These are phyloP conservation scores for Claviceps pusilla DNA, from an alignment of 2,329 filamentous ascomycete species.

Conservation along the genomic window DNA sequence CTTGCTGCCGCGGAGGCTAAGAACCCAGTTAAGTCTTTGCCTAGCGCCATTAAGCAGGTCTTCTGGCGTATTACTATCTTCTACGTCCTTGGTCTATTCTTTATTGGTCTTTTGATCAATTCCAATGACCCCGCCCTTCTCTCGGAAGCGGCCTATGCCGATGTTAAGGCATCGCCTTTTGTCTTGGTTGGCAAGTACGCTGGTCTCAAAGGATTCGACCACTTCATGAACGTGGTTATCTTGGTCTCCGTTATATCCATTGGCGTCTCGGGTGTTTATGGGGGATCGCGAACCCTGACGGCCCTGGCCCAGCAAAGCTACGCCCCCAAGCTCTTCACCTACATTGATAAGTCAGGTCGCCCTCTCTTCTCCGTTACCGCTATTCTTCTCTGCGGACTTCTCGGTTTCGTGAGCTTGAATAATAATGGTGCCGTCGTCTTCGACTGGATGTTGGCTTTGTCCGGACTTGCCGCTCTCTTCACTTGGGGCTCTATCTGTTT, in stretches of 20 bases:
- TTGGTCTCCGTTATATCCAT: constrained; percentile 44
- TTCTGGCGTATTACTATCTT: constrained; percentile 44
- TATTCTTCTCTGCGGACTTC: constrained; percentile 33
- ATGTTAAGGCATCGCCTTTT: constrained; percentile 33
- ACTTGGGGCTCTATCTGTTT: constrained; percentile 51
- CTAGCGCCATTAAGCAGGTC: constrained; percentile 70
- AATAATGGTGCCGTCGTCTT: constrained; percentile 36
- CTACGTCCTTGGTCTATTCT: constrained; percentile 37
- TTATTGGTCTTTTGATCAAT: constrained; percentile 34
- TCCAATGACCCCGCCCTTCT: constrained; percentile 31
- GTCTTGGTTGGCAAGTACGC: constrained; percentile 42
- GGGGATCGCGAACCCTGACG: constrained; percentile 42
- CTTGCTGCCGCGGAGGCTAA: constrained; percentile 34
- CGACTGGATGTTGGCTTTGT: constrained; percentile 47
- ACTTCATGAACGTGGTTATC: constrained; percentile 45
- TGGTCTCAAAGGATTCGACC: constrained; percentile 35
- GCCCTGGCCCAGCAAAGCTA: constrained; percentile 45
- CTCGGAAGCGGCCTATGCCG: constrained; percentile 28
- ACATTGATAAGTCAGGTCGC: constrained; percentile 42
- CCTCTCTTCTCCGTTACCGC: constrained; percentile 34
- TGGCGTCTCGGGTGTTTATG: constrained; percentile 43
- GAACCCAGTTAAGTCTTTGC: constrained; percentile 58
- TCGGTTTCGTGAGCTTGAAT: constrained; percentile 30
- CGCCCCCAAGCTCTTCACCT: constrained; percentile 40
- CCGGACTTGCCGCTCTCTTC: constrained; percentile 45